A percentile compares a stretch with the other conserved stretches of the same genome.
phyloP scores from a whole-genome alignment of 345 rosid genomes.

The Capsella bursapastoris region DNA sequence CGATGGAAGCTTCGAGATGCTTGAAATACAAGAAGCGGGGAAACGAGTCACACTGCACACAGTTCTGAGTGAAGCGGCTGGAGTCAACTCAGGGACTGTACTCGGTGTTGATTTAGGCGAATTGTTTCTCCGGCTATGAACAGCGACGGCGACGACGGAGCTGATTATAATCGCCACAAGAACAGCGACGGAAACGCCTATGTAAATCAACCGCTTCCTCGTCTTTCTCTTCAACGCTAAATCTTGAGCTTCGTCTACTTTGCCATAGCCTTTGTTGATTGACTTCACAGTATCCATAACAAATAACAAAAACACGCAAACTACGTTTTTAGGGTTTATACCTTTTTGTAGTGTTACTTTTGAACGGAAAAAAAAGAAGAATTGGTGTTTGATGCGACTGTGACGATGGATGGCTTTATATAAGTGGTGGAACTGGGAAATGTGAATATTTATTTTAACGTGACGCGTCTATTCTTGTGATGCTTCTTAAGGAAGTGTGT shows the following conservation, averaged over 20 bases:
- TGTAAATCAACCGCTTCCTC: constrained; percentile 49
- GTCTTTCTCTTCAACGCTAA: constrained; percentile 55
- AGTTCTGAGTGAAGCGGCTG: constrained; percentile 61
- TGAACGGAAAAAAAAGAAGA: background rate
- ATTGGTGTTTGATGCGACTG: background rate
- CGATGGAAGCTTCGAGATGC: constrained; percentile 59
- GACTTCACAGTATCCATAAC: constrained; percentile 69
- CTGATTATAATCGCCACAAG: constrained; percentile 49
- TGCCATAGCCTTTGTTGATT: constrained; percentile 77
- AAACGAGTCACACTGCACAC: constrained; percentile 72
- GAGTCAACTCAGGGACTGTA: constrained; percentile 49
- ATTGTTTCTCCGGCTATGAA: constrained; percentile 40
- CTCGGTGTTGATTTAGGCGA: constrained; percentile 32
- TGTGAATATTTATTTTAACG: background rate
- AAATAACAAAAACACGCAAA: background rate
- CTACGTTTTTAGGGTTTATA: constrained; percentile 2
- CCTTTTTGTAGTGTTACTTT: no score
- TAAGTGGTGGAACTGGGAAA: background rate
- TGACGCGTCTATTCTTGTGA: background rate
- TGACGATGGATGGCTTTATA: constrained; percentile 12
- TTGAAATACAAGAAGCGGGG: constrained; percentile 68
- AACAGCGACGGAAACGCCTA: constrained; percentile 45
- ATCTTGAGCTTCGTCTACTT: constrained; percentile 65
- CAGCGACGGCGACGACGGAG: constrained; percentile 44
- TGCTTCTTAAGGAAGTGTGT: constrained; percentile 22